Base-by-base conservation (phyloP, 345 rosid species). In the Clarkia xantiana region DNA sequence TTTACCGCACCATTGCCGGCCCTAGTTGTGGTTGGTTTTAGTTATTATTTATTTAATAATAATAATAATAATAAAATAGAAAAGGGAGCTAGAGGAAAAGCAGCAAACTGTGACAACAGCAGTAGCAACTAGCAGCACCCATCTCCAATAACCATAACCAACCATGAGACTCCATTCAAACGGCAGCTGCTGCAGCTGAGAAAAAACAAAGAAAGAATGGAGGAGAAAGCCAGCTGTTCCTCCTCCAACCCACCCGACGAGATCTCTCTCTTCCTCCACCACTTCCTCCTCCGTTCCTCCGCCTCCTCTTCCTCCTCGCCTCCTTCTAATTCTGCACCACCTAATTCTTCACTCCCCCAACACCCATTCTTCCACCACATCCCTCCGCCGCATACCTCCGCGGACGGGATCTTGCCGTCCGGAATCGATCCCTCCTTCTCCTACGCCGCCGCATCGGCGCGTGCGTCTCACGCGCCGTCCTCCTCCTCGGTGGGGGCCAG, bases 211-310 rank as follows among this genome's bases (percentile, higher is more conserved):
- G 51, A 15, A 49, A 18, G 49, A 44, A 50, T 48, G 62, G 45
- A 48, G 46, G 53, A 46, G 45, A 44, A 38, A n/a, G 44, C 49
- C 15, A 44, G 42, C 44, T 40, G 34, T 14, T 50, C 52, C 53
- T 12, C 49, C 49, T 16, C 49, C 6, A 34, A 34, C 29, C 40
- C 72, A 40, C 66, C 80, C 11, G 80, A 82, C 60, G 86, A 86
- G 9, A 68, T 82, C 57, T 80, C 95, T 15, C 58, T 55, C 64
- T 64, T 82, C 54, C 77, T 86, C 48, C 74, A 69, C 22, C 93
- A 82, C 48, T 66, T 82, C 66, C 64, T 80, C 8, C 73, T 63
- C 51, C 78, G 71, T 50, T 79, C 94, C n/a, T n/a, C n/a, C n/a
- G n/a, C n/a, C n/a, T n/a, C n/a, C 45, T 67, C 87, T n/a, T 47